These are phyloP conservation scores for Pseudozyma thailandica DNA, from an alignment of 1,284 basidiomycete species.

Conservation along the genomic window DNA sequence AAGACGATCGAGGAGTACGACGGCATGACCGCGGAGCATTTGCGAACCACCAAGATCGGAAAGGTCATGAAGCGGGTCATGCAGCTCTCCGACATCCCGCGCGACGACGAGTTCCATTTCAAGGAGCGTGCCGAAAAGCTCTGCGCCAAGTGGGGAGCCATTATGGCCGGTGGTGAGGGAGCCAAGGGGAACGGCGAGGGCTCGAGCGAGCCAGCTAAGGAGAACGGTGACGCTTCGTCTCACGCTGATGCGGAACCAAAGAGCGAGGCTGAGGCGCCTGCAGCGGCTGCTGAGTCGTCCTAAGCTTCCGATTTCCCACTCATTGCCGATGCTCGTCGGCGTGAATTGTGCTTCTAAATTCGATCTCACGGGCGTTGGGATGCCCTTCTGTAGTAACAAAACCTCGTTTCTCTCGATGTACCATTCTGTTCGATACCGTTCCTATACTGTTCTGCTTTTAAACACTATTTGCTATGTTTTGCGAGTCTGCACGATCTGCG, in stretches of 20 bases:
- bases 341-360: neutral
- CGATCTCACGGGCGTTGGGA: neutral
- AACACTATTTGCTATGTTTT: too few species aligned
- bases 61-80: slow-evolving; percentile 97
- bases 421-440: neutral
- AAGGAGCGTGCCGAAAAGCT: slow-evolving; percentile 75
- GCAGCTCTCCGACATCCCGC: slow-evolving; percentile 77
- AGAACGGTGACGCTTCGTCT: slow-evolving; percentile 20
- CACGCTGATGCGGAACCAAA: slow-evolving; percentile 19
- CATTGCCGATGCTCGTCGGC: neutral
- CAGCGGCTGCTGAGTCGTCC: slow-evolving; percentile 8
- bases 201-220: slow-evolving; percentile 17
- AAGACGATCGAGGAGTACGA: slow-evolving; percentile 84
- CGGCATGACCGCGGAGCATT: slow-evolving; percentile 82
- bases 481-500: too few species aligned
- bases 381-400: slow-evolving; percentile 8
- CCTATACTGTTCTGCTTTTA: neutral
- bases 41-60: slow-evolving; percentile 89
- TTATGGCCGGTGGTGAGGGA: slow-evolving; percentile 28
- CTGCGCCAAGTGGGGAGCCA: slow-evolving; percentile 68
- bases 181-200: slow-evolving; percentile 15
- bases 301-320: neutral
- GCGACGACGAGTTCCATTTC: slow-evolving; percentile 87
- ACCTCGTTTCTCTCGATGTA: neutral
- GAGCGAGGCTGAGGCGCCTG: slow-evolving; percentile 19